A percentile compares a stretch with the other conserved stretches of the same genome.
Conservation (phyloP, 805 yeast species). For the Saccharomycopsis sp. region DNA sequence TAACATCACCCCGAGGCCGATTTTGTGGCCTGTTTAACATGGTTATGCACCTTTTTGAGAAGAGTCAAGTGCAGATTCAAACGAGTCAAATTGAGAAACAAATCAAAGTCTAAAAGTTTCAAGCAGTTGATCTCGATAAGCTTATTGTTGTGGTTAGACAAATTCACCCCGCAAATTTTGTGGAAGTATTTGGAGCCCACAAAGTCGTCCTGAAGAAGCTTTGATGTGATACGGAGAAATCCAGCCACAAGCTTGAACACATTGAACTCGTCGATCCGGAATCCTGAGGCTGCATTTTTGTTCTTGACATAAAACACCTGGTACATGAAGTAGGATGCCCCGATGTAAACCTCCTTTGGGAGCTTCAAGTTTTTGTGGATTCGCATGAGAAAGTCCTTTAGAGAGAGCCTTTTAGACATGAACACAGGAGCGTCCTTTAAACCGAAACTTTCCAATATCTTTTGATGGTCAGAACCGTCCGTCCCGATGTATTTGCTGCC, state of each 20-base stretch:
- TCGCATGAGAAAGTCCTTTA: conserved; percentile 8
- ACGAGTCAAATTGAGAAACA: not conserved
- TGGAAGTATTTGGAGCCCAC: not conserved
- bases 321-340: conserved; percentile 8
- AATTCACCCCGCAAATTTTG: conserved; percentile 9
- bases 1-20: not conserved
- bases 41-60: not conserved
- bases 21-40: conserved; percentile 2
- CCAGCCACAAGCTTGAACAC: conserved; percentile 9
- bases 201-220: conserved; percentile 6
- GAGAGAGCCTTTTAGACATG: not conserved
- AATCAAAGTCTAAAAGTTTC: conserved; percentile 7
- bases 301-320: not conserved
- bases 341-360: conserved; percentile 8
- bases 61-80: conserved; percentile 6
- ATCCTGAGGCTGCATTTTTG: not conserved
- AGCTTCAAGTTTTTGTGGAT: conserved; percentile 6
- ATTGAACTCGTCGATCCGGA: not conserved
- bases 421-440: conserved; percentile 3
- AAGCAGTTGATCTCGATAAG: conserved; percentile 6
- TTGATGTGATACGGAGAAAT: conserved; percentile 6
- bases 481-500: not conserved
- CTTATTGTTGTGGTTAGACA: not conserved
- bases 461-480: not conserved
- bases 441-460: conserved; percentile 1